phyloP scores from a whole-genome alignment of 2,329 filamentous ascomycete genomes.

The Xylariaceae sp. region DNA sequence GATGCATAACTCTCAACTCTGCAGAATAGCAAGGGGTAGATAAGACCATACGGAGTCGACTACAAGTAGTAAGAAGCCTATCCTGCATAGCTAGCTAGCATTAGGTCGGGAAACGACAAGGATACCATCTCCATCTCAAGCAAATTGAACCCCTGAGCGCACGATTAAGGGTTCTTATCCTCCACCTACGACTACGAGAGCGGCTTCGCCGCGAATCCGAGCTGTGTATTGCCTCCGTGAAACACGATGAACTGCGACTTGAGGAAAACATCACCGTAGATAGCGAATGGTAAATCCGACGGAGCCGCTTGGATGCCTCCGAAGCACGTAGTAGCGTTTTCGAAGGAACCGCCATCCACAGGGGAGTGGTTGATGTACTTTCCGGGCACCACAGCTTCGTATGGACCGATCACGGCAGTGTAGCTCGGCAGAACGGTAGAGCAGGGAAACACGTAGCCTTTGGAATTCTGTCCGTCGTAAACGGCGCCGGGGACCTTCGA shows the following conservation, averaged over 20 bases:
- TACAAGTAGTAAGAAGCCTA: background rate
- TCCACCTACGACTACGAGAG: conserved; percentile 10
- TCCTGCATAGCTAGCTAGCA: background rate
- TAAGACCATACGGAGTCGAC: background rate
- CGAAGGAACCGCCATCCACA: conserved; percentile 45
- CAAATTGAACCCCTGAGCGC: background rate
- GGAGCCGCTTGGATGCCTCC: conserved; percentile 59
- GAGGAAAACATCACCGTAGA: conserved; percentile 66
- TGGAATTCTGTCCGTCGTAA: conserved; percentile 35
- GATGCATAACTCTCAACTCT: background rate
- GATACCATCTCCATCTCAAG: background rate
- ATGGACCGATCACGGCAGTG: conserved; percentile 27
- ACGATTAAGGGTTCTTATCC: background rate
- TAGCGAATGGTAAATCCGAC: conserved; percentile 52
- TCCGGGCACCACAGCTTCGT: conserved; percentile 28
- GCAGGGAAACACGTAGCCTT: conserved; percentile 57
- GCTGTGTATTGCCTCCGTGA: conserved; percentile 41
- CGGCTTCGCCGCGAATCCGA: conserved; percentile 44
- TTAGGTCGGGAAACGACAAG: background rate
- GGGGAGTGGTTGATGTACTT: conserved; percentile 43
- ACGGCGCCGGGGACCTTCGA: conserved; percentile 46
- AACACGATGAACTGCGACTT: conserved; percentile 66
- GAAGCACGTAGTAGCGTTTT: conserved; percentile 52
- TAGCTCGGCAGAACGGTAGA: conserved; percentile 41
- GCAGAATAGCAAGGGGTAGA: background rate